Evolutionary conservation across 202 grass and related monocot species (phyloP).

Genomic region (Schoenoplectus tabernaemontani): DNA sequence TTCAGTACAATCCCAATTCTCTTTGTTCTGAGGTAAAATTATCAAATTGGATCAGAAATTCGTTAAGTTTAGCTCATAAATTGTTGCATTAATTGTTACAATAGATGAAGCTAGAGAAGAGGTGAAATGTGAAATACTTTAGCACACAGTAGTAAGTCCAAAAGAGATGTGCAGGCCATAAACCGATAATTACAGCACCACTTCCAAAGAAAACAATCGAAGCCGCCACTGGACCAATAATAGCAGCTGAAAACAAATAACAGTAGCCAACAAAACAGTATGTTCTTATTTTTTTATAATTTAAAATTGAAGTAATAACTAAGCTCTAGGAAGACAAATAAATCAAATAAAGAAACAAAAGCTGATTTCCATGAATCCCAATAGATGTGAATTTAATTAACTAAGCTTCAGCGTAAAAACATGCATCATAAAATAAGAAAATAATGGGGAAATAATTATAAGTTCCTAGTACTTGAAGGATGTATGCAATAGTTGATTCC

Average conservation of each 20-base stretch:
- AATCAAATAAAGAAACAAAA: no score
- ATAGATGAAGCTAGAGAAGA: neutral
- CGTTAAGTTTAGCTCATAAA: neutral
- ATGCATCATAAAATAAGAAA: neutral
- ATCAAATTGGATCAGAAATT: neutral
- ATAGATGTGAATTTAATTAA: no score
- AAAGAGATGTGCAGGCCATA: conserved; percentile 82
- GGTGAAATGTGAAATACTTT: conserved; percentile 38
- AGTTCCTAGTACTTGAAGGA: neutral
- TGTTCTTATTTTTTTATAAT: neutral
- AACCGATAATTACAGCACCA: conserved; percentile 50
- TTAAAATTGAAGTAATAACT: neutral
- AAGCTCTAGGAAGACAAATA: neutral
- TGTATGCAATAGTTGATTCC: neutral
- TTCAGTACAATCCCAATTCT: conserved; percentile 53
- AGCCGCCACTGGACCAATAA: conserved; percentile 37
- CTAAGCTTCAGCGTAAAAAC: no score
- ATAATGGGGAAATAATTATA: neutral
- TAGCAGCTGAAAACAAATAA: conserved; percentile 31
- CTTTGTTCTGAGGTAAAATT: conserved; percentile 43
- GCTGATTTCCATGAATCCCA: no score
- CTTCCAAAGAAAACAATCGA: conserved; percentile 51
- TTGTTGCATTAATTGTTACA: neutral
- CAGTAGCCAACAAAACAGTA: neutral
- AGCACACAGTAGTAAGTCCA: conserved; percentile 86